Base-by-base conservation (phyloP, 2,329 filamentous ascomycete genomes). In the Bertia moriformis region DNA sequence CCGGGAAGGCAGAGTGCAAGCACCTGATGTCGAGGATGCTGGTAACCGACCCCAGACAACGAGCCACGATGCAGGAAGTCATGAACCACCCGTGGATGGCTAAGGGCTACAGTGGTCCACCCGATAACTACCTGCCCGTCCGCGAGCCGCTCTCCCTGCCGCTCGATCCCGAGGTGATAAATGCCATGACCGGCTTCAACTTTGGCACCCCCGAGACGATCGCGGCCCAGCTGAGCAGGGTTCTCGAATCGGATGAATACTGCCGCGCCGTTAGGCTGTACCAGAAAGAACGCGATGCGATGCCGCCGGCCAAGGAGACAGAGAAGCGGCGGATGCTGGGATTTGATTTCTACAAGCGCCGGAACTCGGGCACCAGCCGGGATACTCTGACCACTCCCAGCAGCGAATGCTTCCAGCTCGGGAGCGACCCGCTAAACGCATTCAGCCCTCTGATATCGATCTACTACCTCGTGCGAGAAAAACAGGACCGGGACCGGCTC, bases 141-240 rank as follows among this genome's bases (percentile, higher is more conserved):
- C 80, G 91, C 38, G 89, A 94, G 49, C 86, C 89, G 2, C 59
- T 96, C n/a, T 73, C 82, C 24, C 63, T 93, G 12, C 88, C 89
- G 4, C 64, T 98, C 7, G 89, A 96, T 51, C 66, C 72, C 2
- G 79, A 83, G 33, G 80, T 96, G 3, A 75, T 98, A 41, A 75
- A 85, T 38, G 88, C 84, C 48, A 98, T 98, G 91, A 93, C 87
- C 18, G 91, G 91, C 2, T 98, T 98, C 57, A 93, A 96, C 57
- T 98, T 96, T 62, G 91, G 91, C 1, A 72, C 85, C 1, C 72
- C 86, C 1, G 87, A 95, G 39, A 73, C 75, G 41, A 95, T 98
- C 52, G 78, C 74, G 41, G 65, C 74, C 2, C 85, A 95, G 53
- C 70, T 98, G 33, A 83, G 78, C 5, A 83, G 82, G 45, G 73